A percentile compares a stretch with the other conserved stretches of the same genome.
Conservation (phyloP, 1,139 yeast genomes). For the Magnusiomyces sp. region DNA sequence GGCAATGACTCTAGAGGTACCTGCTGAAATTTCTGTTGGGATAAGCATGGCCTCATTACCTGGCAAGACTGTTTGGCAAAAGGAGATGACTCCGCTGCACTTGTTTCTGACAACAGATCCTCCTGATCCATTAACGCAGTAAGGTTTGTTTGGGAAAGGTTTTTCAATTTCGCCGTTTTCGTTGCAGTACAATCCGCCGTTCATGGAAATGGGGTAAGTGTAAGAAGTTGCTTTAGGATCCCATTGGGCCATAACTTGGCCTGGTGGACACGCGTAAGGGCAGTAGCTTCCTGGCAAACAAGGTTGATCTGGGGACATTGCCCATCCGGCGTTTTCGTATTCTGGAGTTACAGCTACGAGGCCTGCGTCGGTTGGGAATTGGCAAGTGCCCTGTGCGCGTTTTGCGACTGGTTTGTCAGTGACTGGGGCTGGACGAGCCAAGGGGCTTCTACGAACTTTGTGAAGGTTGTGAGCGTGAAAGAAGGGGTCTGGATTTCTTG, state of each 20-base stretch:
- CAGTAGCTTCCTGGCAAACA: constrained; percentile 73
- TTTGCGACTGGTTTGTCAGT: neutral
- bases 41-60: constrained; percentile 92
- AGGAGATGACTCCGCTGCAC: constrained; percentile 48
- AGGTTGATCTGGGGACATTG: constrained; percentile 66
- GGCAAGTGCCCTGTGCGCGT: constrained; percentile 39
- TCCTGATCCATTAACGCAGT: constrained; percentile 68
- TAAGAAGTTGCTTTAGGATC: constrained; percentile 71
- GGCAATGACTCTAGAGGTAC: constrained; percentile 48
- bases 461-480: too few species aligned
- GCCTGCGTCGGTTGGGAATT: constrained; percentile 58
- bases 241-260: constrained; percentile 64
- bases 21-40: constrained; percentile 57
- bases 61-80: constrained; percentile 88
- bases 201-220: constrained; percentile 71
- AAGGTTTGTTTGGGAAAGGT: constrained; percentile 50
- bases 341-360: constrained; percentile 57
- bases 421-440: constrained; percentile 4
- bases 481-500: too few species aligned
- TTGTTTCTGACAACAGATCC: constrained; percentile 54
- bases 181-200: constrained; percentile 78
- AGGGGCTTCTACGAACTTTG: neutral
- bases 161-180: constrained; percentile 57
- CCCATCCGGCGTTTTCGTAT: constrained; percentile 74
- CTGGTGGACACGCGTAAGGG: constrained; percentile 85